These are phyloP conservation scores for Stagonosporopsis tanaceti DNA, from an alignment of 2,329 filamentous ascomycete species.

Conservation along the genomic window DNA sequence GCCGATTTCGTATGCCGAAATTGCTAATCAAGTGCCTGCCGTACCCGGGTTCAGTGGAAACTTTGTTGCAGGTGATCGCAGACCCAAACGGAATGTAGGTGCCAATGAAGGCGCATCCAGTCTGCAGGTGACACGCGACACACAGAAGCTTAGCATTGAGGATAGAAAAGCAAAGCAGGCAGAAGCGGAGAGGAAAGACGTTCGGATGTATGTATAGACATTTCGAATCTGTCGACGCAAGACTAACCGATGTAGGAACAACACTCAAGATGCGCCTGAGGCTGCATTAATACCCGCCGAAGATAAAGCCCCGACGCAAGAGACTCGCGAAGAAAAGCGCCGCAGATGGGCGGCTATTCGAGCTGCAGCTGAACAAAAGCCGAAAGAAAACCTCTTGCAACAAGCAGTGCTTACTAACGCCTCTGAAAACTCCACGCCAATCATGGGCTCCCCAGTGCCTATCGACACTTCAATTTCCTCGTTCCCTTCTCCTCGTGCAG, in stretches of 20 bases:
- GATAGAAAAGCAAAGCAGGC: background rate
- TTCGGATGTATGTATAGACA: background rate
- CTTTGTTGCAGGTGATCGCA: slow-evolving; percentile 18
- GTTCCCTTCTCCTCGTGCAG: slow-evolving; percentile 48
- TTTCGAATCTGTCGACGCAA: background rate
- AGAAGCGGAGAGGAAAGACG: background rate
- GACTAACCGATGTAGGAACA: slow-evolving; percentile 28
- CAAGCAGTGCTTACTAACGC: slow-evolving; percentile 73
- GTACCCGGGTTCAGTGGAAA: slow-evolving; percentile 28
- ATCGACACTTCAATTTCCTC: slow-evolving; percentile 47
- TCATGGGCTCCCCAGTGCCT: slow-evolving; percentile 52
- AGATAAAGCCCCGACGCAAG: slow-evolving; percentile 39
- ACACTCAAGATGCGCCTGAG: slow-evolving; percentile 29
- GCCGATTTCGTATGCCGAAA: slow-evolving; percentile 44
- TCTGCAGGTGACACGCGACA: slow-evolving; percentile 16
- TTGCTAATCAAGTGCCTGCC: slow-evolving; percentile 54
- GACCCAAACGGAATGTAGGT: slow-evolving; percentile 11
- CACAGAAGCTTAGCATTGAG: slow-evolving; percentile 14
- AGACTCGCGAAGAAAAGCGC: slow-evolving; percentile 45
- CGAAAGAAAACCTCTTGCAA: slow-evolving; percentile 70
- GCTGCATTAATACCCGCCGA: slow-evolving; percentile 27
- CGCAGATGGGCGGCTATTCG: slow-evolving; percentile 46
- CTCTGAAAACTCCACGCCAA: slow-evolving; percentile 63
- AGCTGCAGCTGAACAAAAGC: slow-evolving; percentile 53
- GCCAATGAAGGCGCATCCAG: slow-evolving; percentile 5